phyloP scores from a whole-genome alignment of 2,329 filamentous ascomycete species.

The Trichoderma cornu-damae region DNA sequence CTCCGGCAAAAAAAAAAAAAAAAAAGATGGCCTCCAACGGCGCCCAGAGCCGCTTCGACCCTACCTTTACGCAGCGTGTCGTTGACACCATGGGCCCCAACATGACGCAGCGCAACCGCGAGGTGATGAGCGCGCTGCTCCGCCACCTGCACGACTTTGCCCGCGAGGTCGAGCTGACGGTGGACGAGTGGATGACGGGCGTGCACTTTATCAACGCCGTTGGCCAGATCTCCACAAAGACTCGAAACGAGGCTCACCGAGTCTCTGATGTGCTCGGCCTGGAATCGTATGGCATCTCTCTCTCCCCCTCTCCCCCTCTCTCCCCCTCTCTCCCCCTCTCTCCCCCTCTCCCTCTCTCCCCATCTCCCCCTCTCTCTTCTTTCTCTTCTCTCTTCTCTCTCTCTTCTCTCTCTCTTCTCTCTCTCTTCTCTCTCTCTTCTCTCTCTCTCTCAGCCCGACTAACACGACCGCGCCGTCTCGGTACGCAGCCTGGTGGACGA shows the following conservation, averaged over 20 bases:
- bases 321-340: background rate
- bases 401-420: background rate
- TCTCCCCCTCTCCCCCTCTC: background rate
- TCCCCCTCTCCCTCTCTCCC: background rate
- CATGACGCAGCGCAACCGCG: conserved; percentile 57
- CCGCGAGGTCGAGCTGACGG: conserved; percentile 69
- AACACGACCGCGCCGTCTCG: background rate
- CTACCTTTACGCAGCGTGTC: conserved; percentile 69
- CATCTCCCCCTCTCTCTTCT: background rate
- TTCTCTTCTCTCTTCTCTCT: background rate
- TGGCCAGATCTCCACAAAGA: conserved; percentile 62
- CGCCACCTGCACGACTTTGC: conserved; percentile 73
- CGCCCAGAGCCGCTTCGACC: conserved; percentile 54
- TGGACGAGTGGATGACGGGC: conserved; percentile 71
- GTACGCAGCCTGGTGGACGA: conserved; percentile 52
- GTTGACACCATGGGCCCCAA: conserved; percentile 69
- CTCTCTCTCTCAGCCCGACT: background rate
- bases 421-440: background rate
- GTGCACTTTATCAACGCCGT: conserved; percentile 71
- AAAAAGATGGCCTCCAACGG: conserved; percentile 1
- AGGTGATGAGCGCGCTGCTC: conserved; percentile 60
- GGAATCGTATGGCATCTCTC: conserved; percentile 49
- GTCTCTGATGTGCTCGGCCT: conserved; percentile 69
- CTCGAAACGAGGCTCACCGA: conserved; percentile 68
- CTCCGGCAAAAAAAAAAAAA: background rate